Evolutionary conservation across 169 alveolate species (phyloP).

Genomic region (Plasmodium gaboni): DNA sequence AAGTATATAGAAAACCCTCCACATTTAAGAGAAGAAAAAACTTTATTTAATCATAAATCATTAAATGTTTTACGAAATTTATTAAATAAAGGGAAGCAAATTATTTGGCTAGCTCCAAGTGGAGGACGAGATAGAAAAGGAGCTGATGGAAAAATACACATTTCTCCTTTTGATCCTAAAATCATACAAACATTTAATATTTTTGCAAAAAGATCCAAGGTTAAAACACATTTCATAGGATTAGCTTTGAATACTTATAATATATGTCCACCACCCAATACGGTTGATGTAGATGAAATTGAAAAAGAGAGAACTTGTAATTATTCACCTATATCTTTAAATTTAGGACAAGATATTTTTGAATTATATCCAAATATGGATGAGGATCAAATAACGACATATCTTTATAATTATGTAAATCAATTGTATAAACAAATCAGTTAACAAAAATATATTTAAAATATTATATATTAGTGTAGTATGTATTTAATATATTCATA

Average conservation of each 20-base stretch:
- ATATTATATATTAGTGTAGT: no score
- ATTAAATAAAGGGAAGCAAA: slow-evolving; percentile 49
- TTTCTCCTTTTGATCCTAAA: slow-evolving; percentile 69
- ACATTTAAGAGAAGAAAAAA: slow-evolving; percentile 73
- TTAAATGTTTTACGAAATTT: slow-evolving; percentile 58
- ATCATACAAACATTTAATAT: slow-evolving; percentile 67
- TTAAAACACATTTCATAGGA: slow-evolving; percentile 72
- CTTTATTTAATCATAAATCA: slow-evolving; percentile 60
- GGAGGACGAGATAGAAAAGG: slow-evolving; percentile 75
- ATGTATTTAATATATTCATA: no score
- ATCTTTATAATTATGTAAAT: slow-evolving; percentile 50
- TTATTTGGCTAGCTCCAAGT: slow-evolving; percentile 76
- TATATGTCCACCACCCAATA: slow-evolving; percentile 74
- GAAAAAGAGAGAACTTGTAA: slow-evolving; percentile 70
- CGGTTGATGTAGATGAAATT: slow-evolving; percentile 75
- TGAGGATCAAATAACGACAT: slow-evolving; percentile 25
- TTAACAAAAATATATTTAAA: background rate
- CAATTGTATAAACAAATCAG: slow-evolving; percentile 38
- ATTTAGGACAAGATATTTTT: slow-evolving; percentile 68
- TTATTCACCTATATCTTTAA: slow-evolving; percentile 45
- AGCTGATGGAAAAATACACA: slow-evolving; percentile 35
- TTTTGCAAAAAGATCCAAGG: slow-evolving; percentile 73
- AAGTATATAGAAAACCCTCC: slow-evolving; percentile 75
- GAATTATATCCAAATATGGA: slow-evolving; percentile 58
- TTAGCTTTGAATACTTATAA: slow-evolving; percentile 72